A percentile compares a stretch with the other conserved stretches of the same genome.
These are phyloP conservation scores for Candida parachauliodes DNA, from an alignment of 805 yeast genomes.

Conservation along the genomic window DNA sequence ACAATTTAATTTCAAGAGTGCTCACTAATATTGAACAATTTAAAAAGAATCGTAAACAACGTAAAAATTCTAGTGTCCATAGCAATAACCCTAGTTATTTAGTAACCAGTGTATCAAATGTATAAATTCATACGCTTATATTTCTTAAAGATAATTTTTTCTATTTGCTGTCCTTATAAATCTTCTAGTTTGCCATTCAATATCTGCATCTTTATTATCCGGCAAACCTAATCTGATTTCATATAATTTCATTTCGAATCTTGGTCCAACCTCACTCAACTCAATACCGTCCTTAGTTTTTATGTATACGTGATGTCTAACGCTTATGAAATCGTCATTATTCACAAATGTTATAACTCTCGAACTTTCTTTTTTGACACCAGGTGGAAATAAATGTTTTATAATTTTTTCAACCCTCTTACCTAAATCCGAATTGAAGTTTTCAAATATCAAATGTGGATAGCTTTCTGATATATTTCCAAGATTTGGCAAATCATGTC, in stretches of 20 bases:
- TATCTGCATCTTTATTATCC: constrained; percentile 94
- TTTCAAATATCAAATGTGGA: constrained; percentile 92
- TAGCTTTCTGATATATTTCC: constrained; percentile 89
- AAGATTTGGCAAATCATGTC: constrained; percentile 84
- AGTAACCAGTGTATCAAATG: constrained; percentile 6
- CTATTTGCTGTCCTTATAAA: constrained; percentile 94
- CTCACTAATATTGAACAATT: constrained; percentile 8
- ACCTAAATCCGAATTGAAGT: constrained; percentile 78
- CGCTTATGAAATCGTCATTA: constrained; percentile 86
- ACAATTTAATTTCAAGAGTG: constrained; percentile 12
- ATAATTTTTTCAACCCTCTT: constrained; percentile 74
- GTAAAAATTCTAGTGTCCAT: background rate
- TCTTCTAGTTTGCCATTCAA: constrained; percentile 94
- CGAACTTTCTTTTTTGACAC: constrained; percentile 80
- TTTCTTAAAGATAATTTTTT: constrained; percentile 70
- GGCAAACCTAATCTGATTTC: constrained; percentile 86
- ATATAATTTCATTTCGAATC: constrained; percentile 93
- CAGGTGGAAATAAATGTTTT: constrained; percentile 93
- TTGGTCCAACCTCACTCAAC: constrained; percentile 95
- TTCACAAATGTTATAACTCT: constrained; percentile 93
- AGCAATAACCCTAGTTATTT: constrained; percentile 6
- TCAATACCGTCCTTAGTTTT: constrained; percentile 86
- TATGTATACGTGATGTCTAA: constrained; percentile 92
- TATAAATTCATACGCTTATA: constrained; percentile 1
- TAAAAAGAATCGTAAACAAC: constrained; percentile 1